These are phyloP conservation scores for Pistacia vera DNA, from an alignment of 345 rosid species.

Conservation along the genomic window DNA sequence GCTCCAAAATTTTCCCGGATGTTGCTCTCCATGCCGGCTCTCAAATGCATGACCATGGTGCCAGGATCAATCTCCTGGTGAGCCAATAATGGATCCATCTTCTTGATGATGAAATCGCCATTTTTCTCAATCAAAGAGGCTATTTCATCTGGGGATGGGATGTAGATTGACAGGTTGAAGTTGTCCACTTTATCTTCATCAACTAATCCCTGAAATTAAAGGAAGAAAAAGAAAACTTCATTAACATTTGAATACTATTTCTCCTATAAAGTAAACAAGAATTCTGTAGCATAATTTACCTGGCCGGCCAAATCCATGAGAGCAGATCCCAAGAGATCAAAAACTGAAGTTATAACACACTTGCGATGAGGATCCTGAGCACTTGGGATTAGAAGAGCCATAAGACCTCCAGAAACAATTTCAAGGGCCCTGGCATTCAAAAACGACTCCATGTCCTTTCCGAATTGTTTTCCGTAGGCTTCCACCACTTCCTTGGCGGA, in stretches of 20 bases:
- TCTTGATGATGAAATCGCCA: neutral
- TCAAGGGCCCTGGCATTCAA: neutral
- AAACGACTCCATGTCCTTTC: slow-evolving; percentile 2
- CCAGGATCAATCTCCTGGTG: neutral
- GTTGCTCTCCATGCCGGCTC: neutral
- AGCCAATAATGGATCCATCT: neutral
- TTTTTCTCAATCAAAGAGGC: neutral
- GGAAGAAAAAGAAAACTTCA: neutral
- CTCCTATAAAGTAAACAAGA: neutral
- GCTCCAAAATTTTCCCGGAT: neutral
- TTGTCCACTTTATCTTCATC: neutral
- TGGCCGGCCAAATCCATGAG: neutral
- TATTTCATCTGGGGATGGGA: neutral
- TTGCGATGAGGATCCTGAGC: neutral
- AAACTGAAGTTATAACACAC: neutral
- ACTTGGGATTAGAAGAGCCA: neutral
- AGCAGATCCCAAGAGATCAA: slow-evolving; percentile 1
- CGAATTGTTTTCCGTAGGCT: neutral
- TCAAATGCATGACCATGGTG: neutral
- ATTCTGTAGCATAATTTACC: neutral
- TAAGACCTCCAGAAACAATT: slow-evolving; percentile 7
- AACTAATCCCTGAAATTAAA: neutral
- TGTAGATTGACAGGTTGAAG: neutral
- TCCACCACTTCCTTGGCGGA: neutral
- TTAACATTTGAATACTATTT: no score